Evolutionary conservation across 169 alveolate species (phyloP), one percentile per base, ranked within the genome.

Genomic region (Plasmodium sp.): DNA sequence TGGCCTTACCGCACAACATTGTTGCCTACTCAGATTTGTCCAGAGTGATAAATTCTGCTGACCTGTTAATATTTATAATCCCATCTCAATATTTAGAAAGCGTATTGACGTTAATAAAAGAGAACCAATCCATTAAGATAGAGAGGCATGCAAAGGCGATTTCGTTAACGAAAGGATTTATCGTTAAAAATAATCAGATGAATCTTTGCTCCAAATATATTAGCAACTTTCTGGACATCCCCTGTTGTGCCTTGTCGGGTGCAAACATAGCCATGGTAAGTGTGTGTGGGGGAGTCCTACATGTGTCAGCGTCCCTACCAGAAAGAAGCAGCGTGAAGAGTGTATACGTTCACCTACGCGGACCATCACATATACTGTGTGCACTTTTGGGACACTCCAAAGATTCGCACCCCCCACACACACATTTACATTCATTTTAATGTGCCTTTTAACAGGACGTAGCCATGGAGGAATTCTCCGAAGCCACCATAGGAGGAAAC

Each of bases 391-490:
- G 58, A 48, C 58, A 48, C 12, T 12, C 58, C 3, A 48, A 48
- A 48, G 58, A 48, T 48, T 48, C 5, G 2, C 58, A 48, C 58
- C n/a, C 12, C 6, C 5, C 0, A 10, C 58, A 48, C 58, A 39
- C 45, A 39, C 7, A 2, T 51, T 51, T 82, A 5, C 27, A 34
- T 62, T 27, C 45, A 4, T 81, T 5, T 10, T 12, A 14, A 51
- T 16, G 5, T 51, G 62, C 62, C 62, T 18, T 74, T 34, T 56
- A 2, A 80, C 72, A 81, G 83, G 98, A 98, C 73, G 98, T 98
- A 27, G 99, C 99, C 22, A 97, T 93, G 74, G 99, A 98, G 67
- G 96, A 97, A 88, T 98, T 98, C 94, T 97, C 99, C 62, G 99
- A 98, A 94, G 99, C 99, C 41, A 98, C 99, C 27, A 95, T 98